phyloP scores from a whole-genome alignment of 169 alveolate genomes.

The Babesia divergens region DNA sequence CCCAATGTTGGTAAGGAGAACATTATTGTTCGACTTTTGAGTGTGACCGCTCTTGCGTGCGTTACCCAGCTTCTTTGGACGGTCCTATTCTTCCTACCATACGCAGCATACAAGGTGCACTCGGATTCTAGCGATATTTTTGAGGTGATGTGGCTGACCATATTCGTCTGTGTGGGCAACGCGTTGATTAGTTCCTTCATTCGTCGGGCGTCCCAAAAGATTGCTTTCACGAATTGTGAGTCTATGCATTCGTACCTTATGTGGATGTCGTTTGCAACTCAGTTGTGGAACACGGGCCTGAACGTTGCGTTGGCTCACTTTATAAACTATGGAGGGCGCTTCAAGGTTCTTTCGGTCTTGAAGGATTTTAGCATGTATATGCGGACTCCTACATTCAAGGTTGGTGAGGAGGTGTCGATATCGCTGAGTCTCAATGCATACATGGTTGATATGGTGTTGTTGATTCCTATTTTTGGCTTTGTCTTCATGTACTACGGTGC shows the following conservation, averaged over 20 bases:
- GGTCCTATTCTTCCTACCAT: constrained; percentile 67
- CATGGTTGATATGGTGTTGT: constrained; percentile 35
- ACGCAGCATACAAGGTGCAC: constrained; percentile 61
- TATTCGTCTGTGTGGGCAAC: constrained; percentile 67
- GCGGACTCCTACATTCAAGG: constrained; percentile 36
- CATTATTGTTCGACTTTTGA: constrained; percentile 1
- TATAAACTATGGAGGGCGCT: constrained; percentile 69
- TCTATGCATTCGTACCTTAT: constrained; percentile 56
- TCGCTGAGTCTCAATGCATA: constrained; percentile 31
- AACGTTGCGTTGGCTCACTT: constrained; percentile 67
- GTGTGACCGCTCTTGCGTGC: constrained; percentile 21
- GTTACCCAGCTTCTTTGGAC: constrained; percentile 51
- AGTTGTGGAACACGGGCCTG: constrained; percentile 54
- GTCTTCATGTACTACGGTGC: constrained; percentile 4
- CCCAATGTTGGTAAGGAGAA: constrained; percentile 29
- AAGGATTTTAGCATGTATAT: constrained; percentile 1
- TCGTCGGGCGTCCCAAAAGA: constrained; percentile 19
- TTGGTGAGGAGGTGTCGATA: constrained; percentile 66
- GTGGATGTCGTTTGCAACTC: constrained; percentile 36
- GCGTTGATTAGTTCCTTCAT: constrained; percentile 44
- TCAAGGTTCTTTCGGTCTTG: constrained; percentile 51
- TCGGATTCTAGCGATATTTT: constrained; percentile 30
- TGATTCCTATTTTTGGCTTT: constrained; percentile 30
- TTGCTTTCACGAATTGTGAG: constrained; percentile 49
- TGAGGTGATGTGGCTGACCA: constrained; percentile 38